Base-by-base conservation (phyloP, 116 monocot species). In the Cymodocea nodosa region DNA sequence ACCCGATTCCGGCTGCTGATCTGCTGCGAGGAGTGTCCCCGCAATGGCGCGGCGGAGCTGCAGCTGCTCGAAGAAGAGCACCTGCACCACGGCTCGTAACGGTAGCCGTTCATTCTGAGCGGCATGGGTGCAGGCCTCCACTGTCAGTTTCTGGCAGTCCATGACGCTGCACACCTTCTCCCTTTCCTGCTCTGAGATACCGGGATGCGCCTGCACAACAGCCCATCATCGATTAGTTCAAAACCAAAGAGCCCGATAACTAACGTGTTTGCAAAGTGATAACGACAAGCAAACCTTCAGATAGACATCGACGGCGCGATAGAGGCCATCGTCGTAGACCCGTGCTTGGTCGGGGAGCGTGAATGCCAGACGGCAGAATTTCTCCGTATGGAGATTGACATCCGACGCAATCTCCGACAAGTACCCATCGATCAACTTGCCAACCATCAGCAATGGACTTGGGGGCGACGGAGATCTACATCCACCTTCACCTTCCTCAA, bases 41-140 rank as follows among this genome's bases (percentile, higher is more conserved):
- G 89, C 84, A 50, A 98, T 86, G 22, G 92, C 92, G 35, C 75
- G 83, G 11, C 98, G 84, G 53, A 98, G 82, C 74, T 98, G 98
- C 5, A 92, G 89, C 75, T 98, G 98, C 82, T 98, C 98, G 77
- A 98, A 98, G 82, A 98, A 98, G 52, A 98, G 86, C 19, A 98
- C 98, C 75, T 98, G 98, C 59, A 98, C 88, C n/a, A 92, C 75
- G 7, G 84, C 74, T 6, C 92, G 63, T 18, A 98, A 78, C 30
- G 98, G 98, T 23, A 98, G 75, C 56, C 98, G 75, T 63, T 98
- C 92, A 80, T 97, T 97, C 75, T 97, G 90, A 9, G 97, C 91
- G 0, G 97, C 97, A 73, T 97, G 97, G 5, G 92, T 87, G 88
- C 98, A 98, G 9, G 91, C 98, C 56, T 98, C 98, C 16, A 91